Percentiles rank a stretch among this genome's conserved stretches.
Conservation (phyloP, 2,329 filamentous ascomycete species). For the Phaeoacremonium minimum region DNA sequence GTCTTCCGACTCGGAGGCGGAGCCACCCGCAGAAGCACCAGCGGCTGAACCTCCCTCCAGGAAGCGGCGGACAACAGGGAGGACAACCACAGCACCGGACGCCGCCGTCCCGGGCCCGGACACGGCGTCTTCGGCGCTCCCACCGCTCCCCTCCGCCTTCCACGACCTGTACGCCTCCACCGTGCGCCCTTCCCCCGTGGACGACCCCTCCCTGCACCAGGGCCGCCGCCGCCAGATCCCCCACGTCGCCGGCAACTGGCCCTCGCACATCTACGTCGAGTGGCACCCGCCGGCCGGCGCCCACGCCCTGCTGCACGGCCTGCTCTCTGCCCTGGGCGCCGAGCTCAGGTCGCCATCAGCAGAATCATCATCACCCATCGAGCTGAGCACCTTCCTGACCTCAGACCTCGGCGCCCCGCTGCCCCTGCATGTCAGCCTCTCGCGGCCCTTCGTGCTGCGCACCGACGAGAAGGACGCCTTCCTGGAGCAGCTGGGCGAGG, state of each 20-base stretch:
- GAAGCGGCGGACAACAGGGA: slow-evolving; percentile 6
- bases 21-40: background rate
- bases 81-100: background rate
- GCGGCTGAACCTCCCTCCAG: slow-evolving; percentile 13
- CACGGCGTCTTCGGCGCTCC: slow-evolving; percentile 35
- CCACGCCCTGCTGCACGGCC: slow-evolving; percentile 36
- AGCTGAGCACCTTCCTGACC: slow-evolving; percentile 64
- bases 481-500: slow-evolving; percentile 45
- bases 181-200: slow-evolving; percentile 69
- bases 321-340: slow-evolving; percentile 32
- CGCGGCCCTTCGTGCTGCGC: slow-evolving; percentile 70
- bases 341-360: slow-evolving; percentile 19
- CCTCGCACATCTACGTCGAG: slow-evolving; percentile 87
- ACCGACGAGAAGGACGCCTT: slow-evolving; percentile 72
- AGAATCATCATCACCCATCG: slow-evolving; percentile 7
- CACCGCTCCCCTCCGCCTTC: slow-evolving; percentile 75
- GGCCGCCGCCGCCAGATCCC: slow-evolving; percentile 79
- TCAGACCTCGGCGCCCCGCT: slow-evolving; percentile 74
- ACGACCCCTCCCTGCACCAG: slow-evolving; percentile 81
- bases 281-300: slow-evolving; percentile 58
- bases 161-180: slow-evolving; percentile 86
- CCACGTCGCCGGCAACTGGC: slow-evolving; percentile 88
- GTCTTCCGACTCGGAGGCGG: slow-evolving; percentile 12
- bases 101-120: no score
- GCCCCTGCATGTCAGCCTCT: slow-evolving; percentile 88